A percentile compares a stretch with the other conserved stretches of the same genome.
Evolutionary conservation across 2,329 filamentous ascomycete species (phyloP).

Genomic region (Orbilia brochopaga): DNA sequence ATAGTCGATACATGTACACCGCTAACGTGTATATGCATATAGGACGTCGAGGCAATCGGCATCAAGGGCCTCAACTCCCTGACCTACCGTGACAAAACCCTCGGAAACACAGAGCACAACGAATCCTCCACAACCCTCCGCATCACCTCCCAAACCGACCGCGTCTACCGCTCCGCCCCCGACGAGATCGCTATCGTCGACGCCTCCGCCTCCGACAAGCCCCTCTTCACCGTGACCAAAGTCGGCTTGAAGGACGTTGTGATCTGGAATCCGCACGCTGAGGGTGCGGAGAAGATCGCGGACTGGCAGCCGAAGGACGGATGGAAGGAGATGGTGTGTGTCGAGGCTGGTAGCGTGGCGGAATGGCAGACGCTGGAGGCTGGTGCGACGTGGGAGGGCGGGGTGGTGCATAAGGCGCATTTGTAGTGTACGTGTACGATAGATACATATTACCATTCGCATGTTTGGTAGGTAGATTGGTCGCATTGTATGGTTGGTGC

Average conservation of each 20-base stretch:
- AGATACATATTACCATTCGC: no score
- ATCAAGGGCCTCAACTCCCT: conserved; percentile 78
- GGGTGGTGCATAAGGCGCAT: conserved; percentile 55
- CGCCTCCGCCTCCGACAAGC: conserved; percentile 65
- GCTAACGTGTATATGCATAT: not conserved
- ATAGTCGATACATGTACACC: conserved; percentile 1
- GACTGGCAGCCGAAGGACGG: conserved; percentile 90
- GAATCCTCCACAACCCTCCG: conserved; percentile 69
- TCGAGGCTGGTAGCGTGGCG: conserved; percentile 85
- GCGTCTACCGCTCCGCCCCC: conserved; percentile 77
- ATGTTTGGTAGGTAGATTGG: no score
- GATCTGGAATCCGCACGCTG: conserved; percentile 95
- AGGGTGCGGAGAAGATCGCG: conserved; percentile 78
- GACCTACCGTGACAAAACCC: conserved; percentile 83
- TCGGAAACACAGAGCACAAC: conserved; percentile 68
- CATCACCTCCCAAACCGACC: conserved; percentile 81
- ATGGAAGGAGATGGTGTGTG: conserved; percentile 90
- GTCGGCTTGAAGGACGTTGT: conserved; percentile 88
- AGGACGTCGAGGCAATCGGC: conserved; percentile 79
- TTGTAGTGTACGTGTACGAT: conserved; percentile 12
- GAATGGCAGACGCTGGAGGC: conserved; percentile 84
- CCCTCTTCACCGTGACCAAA: conserved; percentile 74
- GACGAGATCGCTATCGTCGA: conserved; percentile 68
- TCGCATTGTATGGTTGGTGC: no score
- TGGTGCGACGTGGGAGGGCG: conserved; percentile 72